phyloP scores from a whole-genome alignment of 2,329 filamentous ascomycete genomes.

The Pochonia chlamydosporia region DNA sequence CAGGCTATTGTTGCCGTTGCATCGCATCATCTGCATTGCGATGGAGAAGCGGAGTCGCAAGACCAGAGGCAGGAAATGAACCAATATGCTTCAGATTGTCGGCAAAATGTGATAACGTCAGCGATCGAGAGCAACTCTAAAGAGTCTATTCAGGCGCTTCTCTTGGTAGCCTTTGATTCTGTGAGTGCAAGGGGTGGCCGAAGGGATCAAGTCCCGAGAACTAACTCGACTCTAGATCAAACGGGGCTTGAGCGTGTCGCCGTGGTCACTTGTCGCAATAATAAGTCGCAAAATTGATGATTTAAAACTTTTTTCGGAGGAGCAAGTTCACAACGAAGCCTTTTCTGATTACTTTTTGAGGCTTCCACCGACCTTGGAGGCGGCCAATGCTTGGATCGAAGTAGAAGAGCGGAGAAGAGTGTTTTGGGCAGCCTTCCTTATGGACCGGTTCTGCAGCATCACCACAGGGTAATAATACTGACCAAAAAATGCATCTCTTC shows the following conservation, averaged over 20 bases:
- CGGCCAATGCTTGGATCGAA: slow-evolving; percentile 27
- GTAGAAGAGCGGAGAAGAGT: slow-evolving; percentile 32
- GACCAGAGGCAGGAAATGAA: background rate
- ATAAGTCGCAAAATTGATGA: slow-evolving; percentile 10
- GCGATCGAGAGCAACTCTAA: slow-evolving; percentile 8
- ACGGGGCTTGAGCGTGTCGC: slow-evolving; percentile 6
- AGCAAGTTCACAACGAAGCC: slow-evolving; percentile 14
- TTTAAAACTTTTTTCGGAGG: slow-evolving; percentile 2
- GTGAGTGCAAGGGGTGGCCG: background rate
- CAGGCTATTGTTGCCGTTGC: slow-evolving; percentile 8
- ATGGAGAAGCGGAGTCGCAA: background rate
- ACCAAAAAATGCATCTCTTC: no score
- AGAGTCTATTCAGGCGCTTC: slow-evolving; percentile 9
- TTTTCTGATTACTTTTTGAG: slow-evolving; percentile 29
- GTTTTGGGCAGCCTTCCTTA: slow-evolving; percentile 35
- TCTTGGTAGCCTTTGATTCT: slow-evolving; percentile 9
- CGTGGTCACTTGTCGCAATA: slow-evolving; percentile 7
- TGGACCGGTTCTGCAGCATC: slow-evolving; percentile 35
- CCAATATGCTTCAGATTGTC: background rate
- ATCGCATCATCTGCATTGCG: background rate
- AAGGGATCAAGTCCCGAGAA: background rate
- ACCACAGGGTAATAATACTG: slow-evolving; percentile 30
- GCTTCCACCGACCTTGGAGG: background rate
- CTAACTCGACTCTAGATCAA: slow-evolving; percentile 1
- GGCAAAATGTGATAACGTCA: background rate